Conservation (phyloP, 1,139 yeast species). For the Wickerhamomyces sp. region DNA sequence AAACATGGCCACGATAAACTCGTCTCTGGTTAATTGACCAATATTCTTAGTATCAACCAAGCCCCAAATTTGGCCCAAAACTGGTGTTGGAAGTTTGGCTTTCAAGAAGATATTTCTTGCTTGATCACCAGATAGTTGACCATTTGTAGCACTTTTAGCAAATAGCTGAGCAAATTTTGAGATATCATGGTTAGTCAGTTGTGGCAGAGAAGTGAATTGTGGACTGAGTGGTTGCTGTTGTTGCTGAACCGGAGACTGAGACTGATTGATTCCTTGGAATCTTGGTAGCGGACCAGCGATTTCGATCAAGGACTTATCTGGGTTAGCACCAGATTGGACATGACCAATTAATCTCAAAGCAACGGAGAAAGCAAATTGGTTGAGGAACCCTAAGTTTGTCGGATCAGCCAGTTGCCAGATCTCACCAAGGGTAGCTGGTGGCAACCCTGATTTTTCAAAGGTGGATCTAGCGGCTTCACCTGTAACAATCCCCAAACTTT, state of each 20-base stretch:
- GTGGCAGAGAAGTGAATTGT: constrained; percentile 40
- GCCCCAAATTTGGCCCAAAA: constrained; percentile 85
- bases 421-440: constrained; percentile 76
- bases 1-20: constrained; percentile 93
- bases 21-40: constrained; percentile 68
- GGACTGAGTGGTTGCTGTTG: constrained; percentile 21
- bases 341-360: constrained; percentile 91
- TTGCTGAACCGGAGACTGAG: constrained; percentile 12
- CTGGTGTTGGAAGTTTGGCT: constrained; percentile 74
- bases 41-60: constrained; percentile 72
- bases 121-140: constrained; percentile 60
- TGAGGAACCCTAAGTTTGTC: constrained; percentile 78
- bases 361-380: constrained; percentile 74
- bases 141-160: constrained; percentile 59
- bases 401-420: constrained; percentile 92
- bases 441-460: constrained; percentile 81
- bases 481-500: constrained; percentile 74
- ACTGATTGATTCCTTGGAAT: constrained; percentile 34
- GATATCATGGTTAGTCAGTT: constrained; percentile 60
- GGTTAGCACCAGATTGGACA: constrained; percentile 69
- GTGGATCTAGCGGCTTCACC: constrained; percentile 88
- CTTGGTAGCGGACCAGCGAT: constrained; percentile 55
- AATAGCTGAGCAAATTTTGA: constrained; percentile 71
- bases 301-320: constrained; percentile 48
- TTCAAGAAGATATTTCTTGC: constrained; percentile 86